Percentiles rank a stretch among this genome's conserved stretches.
These are phyloP conservation scores for Xeromyces bisporus DNA, from an alignment of 495 filamentous ascomycete genomes.

Conservation along the genomic window DNA sequence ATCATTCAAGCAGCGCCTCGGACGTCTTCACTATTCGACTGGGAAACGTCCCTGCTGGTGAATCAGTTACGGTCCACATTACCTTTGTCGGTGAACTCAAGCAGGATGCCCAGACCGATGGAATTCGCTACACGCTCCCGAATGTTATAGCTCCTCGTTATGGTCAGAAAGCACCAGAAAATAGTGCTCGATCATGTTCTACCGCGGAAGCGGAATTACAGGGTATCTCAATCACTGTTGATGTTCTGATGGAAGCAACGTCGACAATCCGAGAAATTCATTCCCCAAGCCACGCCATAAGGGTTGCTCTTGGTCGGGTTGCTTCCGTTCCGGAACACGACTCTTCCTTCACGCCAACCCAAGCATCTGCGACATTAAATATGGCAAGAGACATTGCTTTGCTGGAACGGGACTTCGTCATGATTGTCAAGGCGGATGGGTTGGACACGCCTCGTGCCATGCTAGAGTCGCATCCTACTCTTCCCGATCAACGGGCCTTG, in stretches of 20 bases:
- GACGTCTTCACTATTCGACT: constrained; percentile 50
- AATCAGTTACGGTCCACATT: constrained; percentile 37
- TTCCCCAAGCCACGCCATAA: constrained; percentile 47
- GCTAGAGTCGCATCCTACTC: constrained; percentile 4
- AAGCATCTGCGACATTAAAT: constrained; percentile 41
- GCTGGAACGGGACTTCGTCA: constrained; percentile 34
- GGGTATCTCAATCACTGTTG: constrained; percentile 42
- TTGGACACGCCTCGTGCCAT: constrained; percentile 4
- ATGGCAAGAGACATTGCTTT: constrained; percentile 15
- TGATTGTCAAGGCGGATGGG: constrained; percentile 3
- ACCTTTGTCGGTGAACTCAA: constrained; percentile 52
- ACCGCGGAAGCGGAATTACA: constrained; percentile 5
- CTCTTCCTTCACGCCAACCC: constrained; percentile 29
- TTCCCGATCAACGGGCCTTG: constrained; percentile 3
- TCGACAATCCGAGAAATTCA: constrained; percentile 39
- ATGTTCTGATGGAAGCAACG: constrained; percentile 37
- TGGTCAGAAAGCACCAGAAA: constrained; percentile 15
- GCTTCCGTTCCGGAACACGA: constrained; percentile 23
- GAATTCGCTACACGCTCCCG: constrained; percentile 47
- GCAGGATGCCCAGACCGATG: constrained; percentile 43
- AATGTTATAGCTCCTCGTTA: constrained; percentile 46
- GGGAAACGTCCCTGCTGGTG: constrained; percentile 42
- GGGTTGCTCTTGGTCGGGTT: constrained; percentile 39
- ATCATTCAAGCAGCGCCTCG: constrained; percentile 36
- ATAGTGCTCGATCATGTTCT: constrained; percentile 8